Evolutionary conservation across 2,329 filamentous ascomycete genomes (phyloP), one percentile per base, ranked within the genome.

Genomic region (Pseudocercospora vitis): DNA sequence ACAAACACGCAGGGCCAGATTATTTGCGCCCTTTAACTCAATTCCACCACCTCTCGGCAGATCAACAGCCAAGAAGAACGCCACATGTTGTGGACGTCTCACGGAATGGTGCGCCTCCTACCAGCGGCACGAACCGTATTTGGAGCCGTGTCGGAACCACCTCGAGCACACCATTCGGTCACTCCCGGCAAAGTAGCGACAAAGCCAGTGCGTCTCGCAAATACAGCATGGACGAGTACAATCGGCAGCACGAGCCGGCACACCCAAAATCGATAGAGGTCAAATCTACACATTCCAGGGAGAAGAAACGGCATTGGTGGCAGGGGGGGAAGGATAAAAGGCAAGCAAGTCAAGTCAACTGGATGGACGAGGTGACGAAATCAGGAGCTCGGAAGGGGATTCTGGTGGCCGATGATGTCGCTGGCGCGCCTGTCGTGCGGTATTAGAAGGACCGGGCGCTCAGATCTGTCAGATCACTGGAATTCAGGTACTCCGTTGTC

Each of bases 351-450:
- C 45, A 71, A 68, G 57, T 68, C 68, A 68, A 69, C 40, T 74
- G 73, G 72, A 74, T 74, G 73, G 69, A 74, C 12, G 67, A 69
- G 52, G 60, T 75, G 18, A 70, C 73, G 45, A 71, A 70, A 53
- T 63, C 71, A 14, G 73, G 73, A 2, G 64, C 74, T n/a, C 72
- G 68, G 46, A 67, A 68, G 31, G 73, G 74, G 12, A 64, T 74
- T 9, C 53, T 76, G 47, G 62, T 68, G 26, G 59, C 65, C 9
- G 73, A 75, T 56, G 72, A 76, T 57, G 61, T 53, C 31, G 60
- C 62, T 31, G 57, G 57, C 3, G 49, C 63, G 9, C 65, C 65
- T 8, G 58, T 65, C 35, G 62, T 65, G 23, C 58, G 63, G 42
- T 68, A 61, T 40, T 65, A 54, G 55, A 58, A 57, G 32, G 48